Evolutionary conservation across 129 eudicot species (phyloP), one percentile per base, ranked within the genome.

Genomic region (Helichrysum umbraculigerum): DNA sequence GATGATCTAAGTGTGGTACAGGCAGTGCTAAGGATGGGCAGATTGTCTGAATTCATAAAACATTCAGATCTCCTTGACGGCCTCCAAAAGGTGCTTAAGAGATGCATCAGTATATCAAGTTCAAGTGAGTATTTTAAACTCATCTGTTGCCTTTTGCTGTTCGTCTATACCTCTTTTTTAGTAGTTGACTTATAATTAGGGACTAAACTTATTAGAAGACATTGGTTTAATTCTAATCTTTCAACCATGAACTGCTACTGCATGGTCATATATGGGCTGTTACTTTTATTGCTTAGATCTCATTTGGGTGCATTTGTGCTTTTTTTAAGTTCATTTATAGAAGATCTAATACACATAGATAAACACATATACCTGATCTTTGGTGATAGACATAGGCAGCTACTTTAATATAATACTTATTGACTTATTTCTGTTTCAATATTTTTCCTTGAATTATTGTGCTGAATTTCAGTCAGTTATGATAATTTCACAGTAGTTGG

Each of bases 1-100:
- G 97, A 88, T 54, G 97, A 93, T 80, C 77, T 93, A 74, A 82
- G 87, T 77, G 97, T 93, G 72, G 91, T 93, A 41, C 87, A 81
- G 56, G 96, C 88, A 42, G 92, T 85, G 57, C 51, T 93, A 73
- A 85, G 81, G 42, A 41, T 93, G 75, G 70, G 83, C 52, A 79
- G 81, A 78, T 79, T 93, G 79, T 68, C 86, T 32, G 88, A 85
- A 47, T 71, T 88, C 19, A 64, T 93, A 39, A 74, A 78, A 64
- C 59, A 87, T 70, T 66, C 87, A 62, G 57, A 60, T 77, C 85
- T 87, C 8, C 73, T 91, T 42, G 91, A 87, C 76, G 89, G 83
- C 67, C 70, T 90, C 56, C 87, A 65, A 73, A 70, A 70, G 66
- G 89, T 84, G 91, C 84, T 93, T 35, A 82, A 85, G 63, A 87